Conservation (phyloP, 2,329 filamentous ascomycete species). For the Cercospora sojina region DNA sequence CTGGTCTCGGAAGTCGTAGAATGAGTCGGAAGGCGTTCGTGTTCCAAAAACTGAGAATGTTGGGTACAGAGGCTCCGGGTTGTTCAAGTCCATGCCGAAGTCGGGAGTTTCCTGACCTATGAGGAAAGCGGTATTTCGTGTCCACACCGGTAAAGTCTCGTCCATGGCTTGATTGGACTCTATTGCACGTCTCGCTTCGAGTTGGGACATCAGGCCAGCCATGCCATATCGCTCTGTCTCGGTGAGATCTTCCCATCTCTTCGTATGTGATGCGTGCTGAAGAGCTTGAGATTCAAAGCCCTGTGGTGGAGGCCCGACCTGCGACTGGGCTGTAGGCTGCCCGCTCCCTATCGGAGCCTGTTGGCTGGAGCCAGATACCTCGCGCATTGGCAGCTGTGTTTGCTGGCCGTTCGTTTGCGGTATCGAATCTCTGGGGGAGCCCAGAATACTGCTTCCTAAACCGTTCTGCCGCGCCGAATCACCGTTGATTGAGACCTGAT, state of each 20-base stretch:
- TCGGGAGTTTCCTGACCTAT: conserved; percentile 64
- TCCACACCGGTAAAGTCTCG: conserved; percentile 32
- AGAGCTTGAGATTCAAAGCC: conserved; percentile 14
- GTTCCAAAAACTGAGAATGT: conserved; percentile 65
- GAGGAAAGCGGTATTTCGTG: conserved; percentile 45
- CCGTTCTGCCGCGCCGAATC: conserved; percentile 26
- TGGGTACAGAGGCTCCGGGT: conserved; percentile 55
- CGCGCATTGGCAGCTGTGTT: conserved; percentile 31
- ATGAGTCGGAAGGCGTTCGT: conserved; percentile 18
- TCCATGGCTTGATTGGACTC: conserved; percentile 33
- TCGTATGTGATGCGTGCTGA: conserved; percentile 38
- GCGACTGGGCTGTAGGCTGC: conserved; percentile 15
- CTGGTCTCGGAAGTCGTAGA: conserved; percentile 45
- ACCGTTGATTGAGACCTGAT: conserved; percentile 51
- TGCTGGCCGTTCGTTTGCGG: conserved; percentile 29
- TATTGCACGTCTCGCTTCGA: conserved; percentile 34
- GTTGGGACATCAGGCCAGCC: conserved; percentile 56
- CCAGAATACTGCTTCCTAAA: conserved; percentile 24
- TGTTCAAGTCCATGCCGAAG: conserved; percentile 62
- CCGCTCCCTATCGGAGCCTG: conserved; percentile 31
- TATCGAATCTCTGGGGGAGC: conserved; percentile 29
- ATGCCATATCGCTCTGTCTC: conserved; percentile 61
- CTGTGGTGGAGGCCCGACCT: conserved; percentile 13
- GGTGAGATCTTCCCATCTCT: conserved; percentile 57
- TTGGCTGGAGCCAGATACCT: conserved; percentile 27